Conservation (phyloP, 345 rosid species). For the Cochlearia excelsa region DNA sequence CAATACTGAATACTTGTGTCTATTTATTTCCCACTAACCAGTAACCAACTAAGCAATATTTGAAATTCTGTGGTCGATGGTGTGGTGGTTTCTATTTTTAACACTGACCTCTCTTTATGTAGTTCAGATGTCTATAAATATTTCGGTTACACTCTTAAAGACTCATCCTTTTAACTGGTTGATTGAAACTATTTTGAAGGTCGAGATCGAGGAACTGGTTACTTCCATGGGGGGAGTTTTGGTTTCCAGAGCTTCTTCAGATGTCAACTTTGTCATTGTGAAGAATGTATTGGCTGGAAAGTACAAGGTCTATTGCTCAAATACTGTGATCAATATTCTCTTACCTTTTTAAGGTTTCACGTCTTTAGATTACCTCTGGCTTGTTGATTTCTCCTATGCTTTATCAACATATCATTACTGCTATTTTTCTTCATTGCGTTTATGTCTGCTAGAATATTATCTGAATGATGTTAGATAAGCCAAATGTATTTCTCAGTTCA, state of each 20-base stretch:
- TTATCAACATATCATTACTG: constrained; percentile 9
- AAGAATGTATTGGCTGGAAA: constrained; percentile 92
- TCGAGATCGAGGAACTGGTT: constrained; percentile 68
- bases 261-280: constrained; percentile 78
- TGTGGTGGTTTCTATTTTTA: neutral
- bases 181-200: constrained; percentile 48
- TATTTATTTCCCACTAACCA: constrained; percentile 1
- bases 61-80: neutral
- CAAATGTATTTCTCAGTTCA: constrained; percentile 1
- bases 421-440: constrained; percentile 12
- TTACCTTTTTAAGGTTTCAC: constrained; percentile 20
- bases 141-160: constrained; percentile 5
- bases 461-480: constrained; percentile 3
- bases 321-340: constrained; percentile 21
- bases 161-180: constrained; percentile 19
- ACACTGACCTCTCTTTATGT: neutral
- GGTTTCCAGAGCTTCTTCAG: constrained; percentile 54
- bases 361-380: constrained; percentile 27
- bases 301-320: constrained; percentile 66
- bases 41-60: neutral
- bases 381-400: constrained; percentile 7
- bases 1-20: neutral
- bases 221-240: constrained; percentile 80
- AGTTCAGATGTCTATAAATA: neutral
- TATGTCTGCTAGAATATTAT: neutral